These are phyloP conservation scores for Pilatotrama ljubarskyi DNA, from an alignment of 768 basidiomycete species.

Conservation along the genomic window DNA sequence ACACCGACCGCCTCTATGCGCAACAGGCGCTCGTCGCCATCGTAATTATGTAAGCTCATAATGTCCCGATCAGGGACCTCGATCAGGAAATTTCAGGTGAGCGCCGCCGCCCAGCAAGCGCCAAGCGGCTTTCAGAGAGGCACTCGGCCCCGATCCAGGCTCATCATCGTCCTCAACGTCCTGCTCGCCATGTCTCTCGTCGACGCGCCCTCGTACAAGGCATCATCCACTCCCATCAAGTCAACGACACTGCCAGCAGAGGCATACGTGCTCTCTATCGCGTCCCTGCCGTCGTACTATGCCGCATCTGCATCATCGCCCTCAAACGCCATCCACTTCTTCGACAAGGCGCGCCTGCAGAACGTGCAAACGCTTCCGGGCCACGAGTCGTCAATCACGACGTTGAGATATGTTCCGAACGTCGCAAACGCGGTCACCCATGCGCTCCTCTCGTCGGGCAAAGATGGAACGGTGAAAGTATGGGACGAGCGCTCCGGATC, in stretches of 20 bases:
- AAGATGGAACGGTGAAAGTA: conserved; percentile 67
- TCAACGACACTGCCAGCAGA: conserved; percentile 39
- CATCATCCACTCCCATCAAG: conserved; percentile 30
- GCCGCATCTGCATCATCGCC: conserved; percentile 66
- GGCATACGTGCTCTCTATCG: conserved; percentile 64
- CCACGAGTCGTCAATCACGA: conserved; percentile 59
- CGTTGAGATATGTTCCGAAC: conserved; percentile 45
- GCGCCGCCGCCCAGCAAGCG: not conserved
- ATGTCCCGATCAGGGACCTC: not conserved
- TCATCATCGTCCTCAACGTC: conserved; percentile 8
- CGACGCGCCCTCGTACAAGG: conserved; percentile 31
- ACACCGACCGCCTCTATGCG: not conserved
- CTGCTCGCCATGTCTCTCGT: conserved; percentile 33
- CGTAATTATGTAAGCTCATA: conserved; percentile 3
- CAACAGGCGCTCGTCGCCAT: conserved; percentile 16
- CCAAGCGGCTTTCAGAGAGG: not conserved
- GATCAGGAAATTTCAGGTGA: conserved; percentile 11
- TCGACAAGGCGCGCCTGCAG: conserved; percentile 59
- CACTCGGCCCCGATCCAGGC: not conserved
- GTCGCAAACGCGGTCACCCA: conserved; percentile 44
- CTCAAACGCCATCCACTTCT: conserved; percentile 63
- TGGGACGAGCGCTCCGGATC: conserved; percentile 70
- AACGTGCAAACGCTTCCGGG: conserved; percentile 50
- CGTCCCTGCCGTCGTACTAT: conserved; percentile 46
- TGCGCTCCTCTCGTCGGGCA: conserved; percentile 63